A percentile compares a stretch with the other conserved stretches of the same genome.
Evolutionary conservation across 2,329 filamentous ascomycete species (phyloP).

Genomic region (Botrytis squamosa): DNA sequence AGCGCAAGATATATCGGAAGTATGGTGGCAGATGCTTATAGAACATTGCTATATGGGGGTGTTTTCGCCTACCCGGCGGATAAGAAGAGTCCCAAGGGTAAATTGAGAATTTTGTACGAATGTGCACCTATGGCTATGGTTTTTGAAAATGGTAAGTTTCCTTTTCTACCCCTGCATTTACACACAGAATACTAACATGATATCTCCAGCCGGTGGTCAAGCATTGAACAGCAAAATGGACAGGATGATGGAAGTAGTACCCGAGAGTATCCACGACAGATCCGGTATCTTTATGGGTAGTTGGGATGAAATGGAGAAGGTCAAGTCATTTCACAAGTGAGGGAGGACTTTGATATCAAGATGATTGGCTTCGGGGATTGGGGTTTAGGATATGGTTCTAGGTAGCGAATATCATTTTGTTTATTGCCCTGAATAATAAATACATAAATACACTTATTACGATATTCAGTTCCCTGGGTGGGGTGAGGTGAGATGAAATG

Average conservation of each 20-base stretch:
- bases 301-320: conserved; percentile 92
- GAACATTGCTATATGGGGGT: conserved; percentile 90
- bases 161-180: background rate
- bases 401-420: conserved; percentile 10
- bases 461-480: background rate
- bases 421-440: background rate
- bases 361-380: background rate
- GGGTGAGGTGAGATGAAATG: too few relatives aligned
- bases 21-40: conserved; percentile 98
- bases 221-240: conserved; percentile 89
- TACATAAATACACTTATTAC: background rate
- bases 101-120: conserved; percentile 95
- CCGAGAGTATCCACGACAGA: conserved; percentile 90
- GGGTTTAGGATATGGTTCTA: conserved; percentile 26
- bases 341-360: background rate
- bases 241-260: conserved; percentile 84
- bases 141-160: conserved; percentile 85
- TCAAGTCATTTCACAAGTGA: conserved; percentile 55
- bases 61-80: conserved; percentile 98
- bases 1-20: conserved; percentile 92
- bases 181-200: background rate
- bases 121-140: conserved; percentile 99
- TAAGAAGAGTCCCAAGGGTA: conserved; percentile 98
- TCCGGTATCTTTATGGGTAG: conserved; percentile 97
- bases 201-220: conserved; percentile 75